A percentile compares a stretch with the other conserved stretches of the same genome.
Evolutionary conservation across 805 yeast species (phyloP).

Genomic region (Candida dajiaensis): DNA sequence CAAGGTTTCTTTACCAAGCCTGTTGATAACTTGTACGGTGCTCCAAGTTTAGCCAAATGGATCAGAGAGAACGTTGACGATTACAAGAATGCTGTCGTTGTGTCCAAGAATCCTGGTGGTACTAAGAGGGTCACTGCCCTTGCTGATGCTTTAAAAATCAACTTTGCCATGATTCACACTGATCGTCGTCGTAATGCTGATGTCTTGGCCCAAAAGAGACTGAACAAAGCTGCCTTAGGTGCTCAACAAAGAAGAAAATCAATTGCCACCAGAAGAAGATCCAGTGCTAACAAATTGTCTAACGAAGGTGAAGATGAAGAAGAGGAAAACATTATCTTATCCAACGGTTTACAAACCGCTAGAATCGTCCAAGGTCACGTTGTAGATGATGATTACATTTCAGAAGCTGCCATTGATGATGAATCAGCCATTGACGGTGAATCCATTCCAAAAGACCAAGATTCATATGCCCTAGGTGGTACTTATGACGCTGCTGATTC

Average conservation of each 20-base stretch:
- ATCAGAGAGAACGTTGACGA: constrained; percentile 84
- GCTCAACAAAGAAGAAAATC: constrained; percentile 40
- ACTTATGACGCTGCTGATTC: constrained; percentile 76
- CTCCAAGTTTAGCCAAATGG: constrained; percentile 96
- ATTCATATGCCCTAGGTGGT: constrained; percentile 68
- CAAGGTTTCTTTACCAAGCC: constrained; percentile 98
- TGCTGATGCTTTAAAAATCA: constrained; percentile 93
- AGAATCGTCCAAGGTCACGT: constrained; percentile 96
- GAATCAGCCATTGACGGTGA: constrained; percentile 28
- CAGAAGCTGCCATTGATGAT: constrained; percentile 24
- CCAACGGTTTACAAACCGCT: constrained; percentile 88
- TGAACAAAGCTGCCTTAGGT: constrained; percentile 28
- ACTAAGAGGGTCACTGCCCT: constrained; percentile 95
- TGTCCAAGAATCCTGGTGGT: constrained; percentile 99
- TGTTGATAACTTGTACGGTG: constrained; percentile 93
- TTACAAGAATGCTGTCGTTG: constrained; percentile 86
- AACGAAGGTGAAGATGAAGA: constrained; percentile 47
- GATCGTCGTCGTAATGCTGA: constrained; percentile 91
- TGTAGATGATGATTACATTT: constrained; percentile 73
- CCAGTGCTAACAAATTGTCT: constrained; percentile 27
- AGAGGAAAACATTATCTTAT: constrained; percentile 61
- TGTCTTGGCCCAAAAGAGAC: constrained; percentile 33
- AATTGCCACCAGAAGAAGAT: constrained; percentile 37
- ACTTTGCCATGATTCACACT: constrained; percentile 98
- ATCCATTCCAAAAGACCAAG: constrained; percentile 20